Evolutionary conservation across 176 grass and related monocot species (phyloP).

Genomic region (Themeda triandra): DNA sequence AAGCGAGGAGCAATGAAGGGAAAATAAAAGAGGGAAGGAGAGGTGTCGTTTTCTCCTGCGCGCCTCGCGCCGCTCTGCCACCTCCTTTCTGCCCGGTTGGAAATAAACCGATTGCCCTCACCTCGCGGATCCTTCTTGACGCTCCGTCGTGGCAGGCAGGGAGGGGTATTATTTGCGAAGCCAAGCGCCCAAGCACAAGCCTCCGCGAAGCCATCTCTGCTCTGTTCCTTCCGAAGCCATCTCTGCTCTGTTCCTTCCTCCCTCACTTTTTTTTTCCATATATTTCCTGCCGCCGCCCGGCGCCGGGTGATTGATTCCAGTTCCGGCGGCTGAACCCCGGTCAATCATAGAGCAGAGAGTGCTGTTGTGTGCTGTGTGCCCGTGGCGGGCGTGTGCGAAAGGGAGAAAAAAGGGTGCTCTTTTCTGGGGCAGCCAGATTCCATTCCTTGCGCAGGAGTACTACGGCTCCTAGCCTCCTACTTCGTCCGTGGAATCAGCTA

Average conservation of each 20-base stretch:
- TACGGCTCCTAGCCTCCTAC: neutral
- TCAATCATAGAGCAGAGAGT: neutral
- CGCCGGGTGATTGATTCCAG: neutral
- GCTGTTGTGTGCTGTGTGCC: neutral
- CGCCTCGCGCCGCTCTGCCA: neutral
- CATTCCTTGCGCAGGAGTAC: conserved; percentile 25
- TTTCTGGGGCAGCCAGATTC: conserved; percentile 16
- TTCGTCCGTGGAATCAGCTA: conserved; percentile 1
- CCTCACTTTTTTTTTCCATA: neutral
- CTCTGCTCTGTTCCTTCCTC: too few species aligned
- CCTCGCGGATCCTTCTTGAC: neutral
- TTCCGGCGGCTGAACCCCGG: neutral
- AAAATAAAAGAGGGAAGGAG: neutral
- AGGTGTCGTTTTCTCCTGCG: conserved; percentile 18
- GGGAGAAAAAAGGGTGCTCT: neutral
- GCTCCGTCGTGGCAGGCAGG: neutral
- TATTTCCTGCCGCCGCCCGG: neutral
- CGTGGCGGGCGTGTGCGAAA: neutral
- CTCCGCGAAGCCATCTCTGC: neutral
- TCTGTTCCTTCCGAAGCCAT: too few species aligned
- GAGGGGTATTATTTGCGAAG: neutral
- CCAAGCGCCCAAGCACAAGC: neutral
- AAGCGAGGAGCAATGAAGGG: neutral
- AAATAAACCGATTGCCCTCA: too few species aligned
- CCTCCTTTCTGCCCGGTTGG: neutral